Evolutionary conservation across 1,284 basidiomycete genomes (phyloP), one percentile per base, ranked within the genome.

Genomic region (Rhodotorula sp.): DNA sequence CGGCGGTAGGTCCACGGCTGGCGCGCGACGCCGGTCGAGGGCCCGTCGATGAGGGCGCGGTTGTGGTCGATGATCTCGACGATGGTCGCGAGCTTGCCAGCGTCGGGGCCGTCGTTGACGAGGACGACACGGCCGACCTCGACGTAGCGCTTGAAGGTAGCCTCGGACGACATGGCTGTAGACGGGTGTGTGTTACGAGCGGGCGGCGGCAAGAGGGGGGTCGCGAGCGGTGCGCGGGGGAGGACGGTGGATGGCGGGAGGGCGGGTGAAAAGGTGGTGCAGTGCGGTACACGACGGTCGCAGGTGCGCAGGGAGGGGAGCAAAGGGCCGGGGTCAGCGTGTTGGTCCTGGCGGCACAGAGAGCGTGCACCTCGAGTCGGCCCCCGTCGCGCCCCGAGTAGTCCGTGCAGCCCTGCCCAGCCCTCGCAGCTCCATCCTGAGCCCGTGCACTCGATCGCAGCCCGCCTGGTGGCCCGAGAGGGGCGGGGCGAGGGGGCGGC

Each of bases 21-120:
- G 80, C 96, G 93, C 78, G 93, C 88, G 65, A 99, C 96, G 77
- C 87, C 89, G 72, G 93, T 92, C 65, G 88, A 86, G 75, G 96
- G 95, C 70, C 94, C 94, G 84, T 98, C 96, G 80, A 98, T 90
- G 82, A 99, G 88, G 62, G 95, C 95, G 83, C 94, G 89, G 87
- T 95, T 97, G 88, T 98, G 96, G 88, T 99, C 97, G 78, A 99
- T 93, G 84, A 99, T 94, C 85, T 98, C 95, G 73, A 89, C 89
- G 81, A 99, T 95, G 78, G 94, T 91, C 76, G 97, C 97, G 81
- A 97, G 91, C 84, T 91, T 91, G 80, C 94, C 93, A 72, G 89
- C 86, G 73, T 85, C 87, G 74, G 91, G 91, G 75, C 95, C 96
- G 76, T 90, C 84, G 84, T 91, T 92, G 85, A 98, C 87, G 85